Base-by-base conservation (phyloP, 352 stramenopile species). In the Pythium oligandrum region DNA sequence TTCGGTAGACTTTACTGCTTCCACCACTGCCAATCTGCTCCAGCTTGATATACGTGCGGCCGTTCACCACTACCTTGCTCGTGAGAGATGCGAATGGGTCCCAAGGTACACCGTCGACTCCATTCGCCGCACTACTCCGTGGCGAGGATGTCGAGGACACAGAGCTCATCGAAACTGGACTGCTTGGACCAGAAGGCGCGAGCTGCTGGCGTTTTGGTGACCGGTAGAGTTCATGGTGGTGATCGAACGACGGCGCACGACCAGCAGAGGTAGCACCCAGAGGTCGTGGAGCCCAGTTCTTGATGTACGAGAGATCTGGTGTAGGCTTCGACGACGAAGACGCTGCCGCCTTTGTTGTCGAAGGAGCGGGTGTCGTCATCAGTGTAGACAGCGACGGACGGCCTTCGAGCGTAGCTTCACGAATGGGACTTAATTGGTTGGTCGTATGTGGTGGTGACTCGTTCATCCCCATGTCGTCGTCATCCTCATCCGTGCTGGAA, bases 1-100 rank as follows among this genome's bases (percentile, higher is more conserved):
- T 97, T 31, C 94, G 73, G 61, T 98, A 99, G 1, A 99, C 97
- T 73, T 99, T 98, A 70, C 93, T 98, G 51, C 92, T 98, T 0
- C 96, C 97, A 17, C 97, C 97, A 56, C 96, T 96, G 38, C 97
- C 97, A 55, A 99, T 98, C 30, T 98, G 77, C 49, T 97, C 96
- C 31, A 99, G 78, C 58, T 97, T 98, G 17, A 96, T 90, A 59
- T 98, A 99, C 11, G 76, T 83, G 37, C 83, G 66, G 30, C 85
- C 85, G 44, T 98, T 96, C 50, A 88, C 78, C 55, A 78, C 53
- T 53, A 88, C 70, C 68, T 73, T 80, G 65, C 70, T 86, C 1
- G 68, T 79, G 42, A 86, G 51, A 3, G 71, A 79, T 9, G 71
- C 59, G 48, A 86, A 75, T 30, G 73, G 71, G 56, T 88, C 75